phyloP scores from a whole-genome alignment of 306 rosid species.

The Cicer cuneatum region DNA sequence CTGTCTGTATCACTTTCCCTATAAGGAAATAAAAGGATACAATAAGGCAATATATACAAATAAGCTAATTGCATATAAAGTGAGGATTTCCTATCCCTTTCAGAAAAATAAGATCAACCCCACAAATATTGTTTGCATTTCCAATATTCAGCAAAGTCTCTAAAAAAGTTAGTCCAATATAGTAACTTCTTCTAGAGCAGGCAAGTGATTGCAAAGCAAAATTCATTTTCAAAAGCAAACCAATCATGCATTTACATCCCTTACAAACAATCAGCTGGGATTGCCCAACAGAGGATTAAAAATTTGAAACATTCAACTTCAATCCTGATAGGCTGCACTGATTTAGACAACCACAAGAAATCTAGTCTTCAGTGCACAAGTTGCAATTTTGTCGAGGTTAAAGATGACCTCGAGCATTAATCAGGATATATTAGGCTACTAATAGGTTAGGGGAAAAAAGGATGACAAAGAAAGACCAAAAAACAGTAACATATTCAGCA shows the following conservation, averaged over 20 bases:
- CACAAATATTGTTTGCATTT: conserved; percentile 2
- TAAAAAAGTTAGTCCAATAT: too few species aligned
- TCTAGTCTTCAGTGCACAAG: background rate
- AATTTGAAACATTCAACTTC: background rate
- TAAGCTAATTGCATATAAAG: conserved; percentile 8
- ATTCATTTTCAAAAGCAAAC: conserved; percentile 11
- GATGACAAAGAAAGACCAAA: conserved; percentile 18
- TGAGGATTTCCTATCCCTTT: conserved; percentile 26
- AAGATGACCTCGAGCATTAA: background rate
- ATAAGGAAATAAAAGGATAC: conserved; percentile 36
- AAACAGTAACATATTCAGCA: conserved; percentile 17
- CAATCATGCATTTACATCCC: background rate
- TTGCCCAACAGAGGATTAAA: conserved; percentile 14
- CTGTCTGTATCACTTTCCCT: conserved; percentile 88
- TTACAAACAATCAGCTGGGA: conserved; percentile 5
- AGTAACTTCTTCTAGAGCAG: conserved; percentile 2
- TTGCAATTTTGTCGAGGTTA: background rate
- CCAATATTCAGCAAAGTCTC: background rate
- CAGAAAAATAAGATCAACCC: conserved; percentile 7
- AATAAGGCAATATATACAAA: conserved; percentile 33
- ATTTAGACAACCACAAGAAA: background rate
- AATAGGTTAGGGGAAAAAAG: background rate
- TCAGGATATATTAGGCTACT: background rate
- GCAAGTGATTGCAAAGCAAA: conserved; percentile 1
- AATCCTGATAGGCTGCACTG: conserved; percentile 4